phyloP scores from a whole-genome alignment of 768 basidiomycete genomes.

The Hygrocybe coccinea region DNA sequence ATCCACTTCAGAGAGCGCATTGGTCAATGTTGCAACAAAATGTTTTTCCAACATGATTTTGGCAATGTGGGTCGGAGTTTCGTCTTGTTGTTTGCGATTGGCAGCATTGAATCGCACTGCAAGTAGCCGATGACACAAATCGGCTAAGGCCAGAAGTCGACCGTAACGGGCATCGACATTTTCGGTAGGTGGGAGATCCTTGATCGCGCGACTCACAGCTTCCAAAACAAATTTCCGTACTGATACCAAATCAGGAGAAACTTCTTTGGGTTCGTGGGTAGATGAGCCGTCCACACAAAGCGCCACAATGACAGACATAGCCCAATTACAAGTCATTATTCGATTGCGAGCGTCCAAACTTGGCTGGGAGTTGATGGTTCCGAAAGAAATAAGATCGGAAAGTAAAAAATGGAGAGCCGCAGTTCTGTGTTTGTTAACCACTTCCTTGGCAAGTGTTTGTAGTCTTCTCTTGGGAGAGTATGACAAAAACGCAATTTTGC shows the following conservation, averaged over 20 bases:
- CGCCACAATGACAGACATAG: conserved; percentile 84
- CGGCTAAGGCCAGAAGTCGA: conserved; percentile 77
- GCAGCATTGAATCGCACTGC: conserved; percentile 65
- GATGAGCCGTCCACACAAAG: conserved; percentile 84
- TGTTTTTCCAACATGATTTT: conserved; percentile 99
- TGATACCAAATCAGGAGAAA: conserved; percentile 72
- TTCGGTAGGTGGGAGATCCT: conserved; percentile 62
- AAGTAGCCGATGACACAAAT: conserved; percentile 83
- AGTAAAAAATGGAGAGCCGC: conserved; percentile 77
- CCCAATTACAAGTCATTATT: conserved; percentile 72
- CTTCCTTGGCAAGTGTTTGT: conserved; percentile 61
- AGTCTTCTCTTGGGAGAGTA: conserved; percentile 64
- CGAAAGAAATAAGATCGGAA: conserved; percentile 75
- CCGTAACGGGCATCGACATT: conserved; percentile 76
- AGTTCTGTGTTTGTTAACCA: conserved; percentile 51
- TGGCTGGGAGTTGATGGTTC: conserved; percentile 61
- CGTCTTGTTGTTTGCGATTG: conserved; percentile 56
- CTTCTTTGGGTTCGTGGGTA: conserved; percentile 65
- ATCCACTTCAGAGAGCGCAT: conserved; percentile 85
- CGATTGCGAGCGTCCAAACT: conserved; percentile 51
- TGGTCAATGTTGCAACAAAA: conserved; percentile 85
- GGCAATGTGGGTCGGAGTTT: conserved; percentile 85
- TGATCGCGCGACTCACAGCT: conserved; percentile 78
- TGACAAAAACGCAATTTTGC: conserved; percentile 84
- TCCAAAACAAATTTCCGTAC: conserved; percentile 93